phyloP scores from a whole-genome alignment of 73 alveolate species.

The Tetrahymena elliotti region DNA sequence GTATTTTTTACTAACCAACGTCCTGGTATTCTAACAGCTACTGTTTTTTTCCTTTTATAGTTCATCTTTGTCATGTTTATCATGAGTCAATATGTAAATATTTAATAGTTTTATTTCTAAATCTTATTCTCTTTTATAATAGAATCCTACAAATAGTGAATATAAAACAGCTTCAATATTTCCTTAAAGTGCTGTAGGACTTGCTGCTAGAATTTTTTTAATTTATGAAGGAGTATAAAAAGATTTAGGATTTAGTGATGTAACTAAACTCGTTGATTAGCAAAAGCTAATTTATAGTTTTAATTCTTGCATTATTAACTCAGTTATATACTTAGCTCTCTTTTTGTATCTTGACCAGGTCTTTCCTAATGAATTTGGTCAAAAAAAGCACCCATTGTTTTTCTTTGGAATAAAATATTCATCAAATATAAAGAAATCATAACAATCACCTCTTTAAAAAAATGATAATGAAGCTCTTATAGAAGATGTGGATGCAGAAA shows the following conservation, averaged over 20 bases:
- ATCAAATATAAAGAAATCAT: neutral
- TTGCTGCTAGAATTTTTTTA: neutral
- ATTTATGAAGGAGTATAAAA: neutral
- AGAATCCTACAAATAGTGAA: neutral
- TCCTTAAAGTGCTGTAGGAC: neutral
- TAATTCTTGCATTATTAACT: neutral
- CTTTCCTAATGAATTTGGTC: slow-evolving; percentile 30
- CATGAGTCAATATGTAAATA: neutral
- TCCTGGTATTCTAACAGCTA: slow-evolving; percentile 25
- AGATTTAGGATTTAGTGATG: neutral
- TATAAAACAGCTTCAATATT: neutral
- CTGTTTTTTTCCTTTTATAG: slow-evolving; percentile 5
- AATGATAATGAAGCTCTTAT: slow-evolving; percentile 13
- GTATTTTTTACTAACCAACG: slow-evolving; percentile 14
- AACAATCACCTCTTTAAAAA: neutral
- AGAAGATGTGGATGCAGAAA: slow-evolving; percentile 24
- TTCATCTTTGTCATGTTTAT: neutral
- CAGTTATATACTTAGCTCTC: neutral
- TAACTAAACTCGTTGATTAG: neutral
- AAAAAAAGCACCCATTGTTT: slow-evolving; percentile 26
- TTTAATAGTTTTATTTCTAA: neutral
- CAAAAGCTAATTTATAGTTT: neutral
- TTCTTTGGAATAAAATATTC: slow-evolving; percentile 10
- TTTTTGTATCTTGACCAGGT: slow-evolving; percentile 20
- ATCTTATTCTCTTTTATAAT: neutral